These are phyloP conservation scores for Agaricus blazei DNA, from an alignment of 768 basidiomycete genomes.

Conservation along the genomic window DNA sequence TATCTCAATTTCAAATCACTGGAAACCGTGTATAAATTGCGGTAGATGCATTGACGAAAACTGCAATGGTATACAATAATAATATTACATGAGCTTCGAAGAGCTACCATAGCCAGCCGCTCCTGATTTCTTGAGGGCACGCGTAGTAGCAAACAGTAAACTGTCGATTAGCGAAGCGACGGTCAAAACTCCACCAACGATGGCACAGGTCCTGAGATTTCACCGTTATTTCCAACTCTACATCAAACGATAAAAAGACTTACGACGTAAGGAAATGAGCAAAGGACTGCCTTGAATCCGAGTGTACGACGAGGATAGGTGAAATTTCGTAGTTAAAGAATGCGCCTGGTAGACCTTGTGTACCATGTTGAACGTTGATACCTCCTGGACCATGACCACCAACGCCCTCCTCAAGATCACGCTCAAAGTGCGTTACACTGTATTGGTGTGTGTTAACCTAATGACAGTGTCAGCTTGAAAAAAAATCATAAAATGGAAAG, in stretches of 20 bases:
- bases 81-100: constrained; percentile 41
- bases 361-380: constrained; percentile 70
- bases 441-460: constrained; percentile 91
- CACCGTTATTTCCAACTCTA: neutral
- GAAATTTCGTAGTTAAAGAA: constrained; percentile 97
- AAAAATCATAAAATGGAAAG: neutral
- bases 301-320: constrained; percentile 90
- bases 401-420: constrained; percentile 68
- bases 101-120: constrained; percentile 25
- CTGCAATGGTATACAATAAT: constrained; percentile 12
- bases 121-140: constrained; percentile 61
- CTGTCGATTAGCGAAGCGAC: constrained; percentile 88
- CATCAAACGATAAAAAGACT: constrained; percentile 25
- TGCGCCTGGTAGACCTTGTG: constrained; percentile 72
- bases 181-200: constrained; percentile 95
- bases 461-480: neutral
- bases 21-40: neutral
- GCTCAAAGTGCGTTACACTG: constrained; percentile 93
- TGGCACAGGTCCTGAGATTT: constrained; percentile 79
- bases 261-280: constrained; percentile 98
- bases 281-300: constrained; percentile 88
- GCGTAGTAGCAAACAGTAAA: constrained; percentile 77
- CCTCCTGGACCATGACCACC: constrained; percentile 56
- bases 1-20: neutral
- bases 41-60: constrained; percentile 1